These are phyloP conservation scores for Termitomyces sp. DNA, from an alignment of 768 basidiomycete species.

Conservation along the genomic window DNA sequence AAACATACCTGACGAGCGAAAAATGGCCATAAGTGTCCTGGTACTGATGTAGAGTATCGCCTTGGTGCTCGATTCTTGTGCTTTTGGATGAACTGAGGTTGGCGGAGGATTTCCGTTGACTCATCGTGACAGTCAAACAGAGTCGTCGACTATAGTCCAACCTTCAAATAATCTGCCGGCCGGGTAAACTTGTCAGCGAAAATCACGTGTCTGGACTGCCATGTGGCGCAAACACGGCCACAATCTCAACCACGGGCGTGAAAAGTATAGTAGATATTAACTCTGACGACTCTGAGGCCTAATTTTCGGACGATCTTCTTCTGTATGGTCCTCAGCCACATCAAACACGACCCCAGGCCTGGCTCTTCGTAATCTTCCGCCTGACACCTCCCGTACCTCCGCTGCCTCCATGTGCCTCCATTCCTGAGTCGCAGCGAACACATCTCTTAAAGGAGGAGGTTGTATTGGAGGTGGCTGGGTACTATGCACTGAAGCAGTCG, in stretches of 20 bases:
- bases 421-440: constrained; percentile 54
- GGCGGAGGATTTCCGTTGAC: constrained; percentile 39
- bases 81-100: constrained; percentile 19
- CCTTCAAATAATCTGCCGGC: too few species aligned
- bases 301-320: constrained; percentile 27
- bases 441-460: constrained; percentile 61
- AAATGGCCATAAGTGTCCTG: constrained; percentile 92
- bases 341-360: constrained; percentile 67
- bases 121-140: constrained; percentile 29
- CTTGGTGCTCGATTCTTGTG: constrained; percentile 17
- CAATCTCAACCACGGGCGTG: background rate
- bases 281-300: constrained; percentile 8
- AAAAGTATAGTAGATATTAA: background rate
- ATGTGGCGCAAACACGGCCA: constrained; percentile 5
- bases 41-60: constrained; percentile 69
- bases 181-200: too few species aligned
- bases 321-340: constrained; percentile 46
- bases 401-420: constrained; percentile 68
- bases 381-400: constrained; percentile 32
- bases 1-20: constrained; percentile 82
- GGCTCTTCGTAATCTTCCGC: constrained; percentile 32
- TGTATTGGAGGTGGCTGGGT: constrained; percentile 34
- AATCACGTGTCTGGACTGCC: constrained; percentile 6
- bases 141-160: too few species aligned
- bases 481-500: constrained; percentile 64